phyloP scores from a whole-genome alignment of 192 early-diverging fungal genomes.

The Rhizophagus clarus region DNA sequence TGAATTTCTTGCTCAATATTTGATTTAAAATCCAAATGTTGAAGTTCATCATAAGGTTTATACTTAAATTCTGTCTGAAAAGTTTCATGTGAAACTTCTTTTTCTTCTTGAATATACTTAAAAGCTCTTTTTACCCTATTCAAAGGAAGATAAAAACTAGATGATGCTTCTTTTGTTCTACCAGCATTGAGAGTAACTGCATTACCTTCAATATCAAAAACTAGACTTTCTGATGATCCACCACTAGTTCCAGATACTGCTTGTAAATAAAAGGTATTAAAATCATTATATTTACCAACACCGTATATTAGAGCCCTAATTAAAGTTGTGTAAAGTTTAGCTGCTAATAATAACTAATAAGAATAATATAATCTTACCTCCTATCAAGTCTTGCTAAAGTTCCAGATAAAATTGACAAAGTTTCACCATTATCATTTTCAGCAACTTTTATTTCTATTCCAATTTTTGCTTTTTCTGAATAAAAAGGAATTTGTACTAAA shows the following conservation, averaged over 20 bases:
- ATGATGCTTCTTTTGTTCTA: constrained; percentile 61
- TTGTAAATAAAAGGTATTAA: constrained; percentile 84
- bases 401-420: constrained; percentile 74
- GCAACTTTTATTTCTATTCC: constrained; percentile 78
- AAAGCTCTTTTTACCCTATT: constrained; percentile 73
- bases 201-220: constrained; percentile 74
- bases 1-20: constrained; percentile 64
- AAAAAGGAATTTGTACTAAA: constrained; percentile 64
- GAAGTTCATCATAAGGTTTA: constrained; percentile 69
- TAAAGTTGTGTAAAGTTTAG: background rate
- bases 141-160: constrained; percentile 78
- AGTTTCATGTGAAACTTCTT: constrained; percentile 69
- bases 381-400: constrained; percentile 75
- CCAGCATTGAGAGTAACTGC: constrained; percentile 77
- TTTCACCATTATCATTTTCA: constrained; percentile 79
- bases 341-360: background rate
- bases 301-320: constrained; percentile 66
- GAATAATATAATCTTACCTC: constrained; percentile 28
- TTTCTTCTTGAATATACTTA: constrained; percentile 54
- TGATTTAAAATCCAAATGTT: constrained; percentile 67
- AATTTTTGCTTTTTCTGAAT: constrained; percentile 67
- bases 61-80: constrained; percentile 75
- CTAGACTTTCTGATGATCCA: constrained; percentile 77
- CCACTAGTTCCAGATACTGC: constrained; percentile 74
- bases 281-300: constrained; percentile 71